Conservation (phyloP, 2,329 filamentous ascomycete species). For the Dryadomyces quercivorus region DNA sequence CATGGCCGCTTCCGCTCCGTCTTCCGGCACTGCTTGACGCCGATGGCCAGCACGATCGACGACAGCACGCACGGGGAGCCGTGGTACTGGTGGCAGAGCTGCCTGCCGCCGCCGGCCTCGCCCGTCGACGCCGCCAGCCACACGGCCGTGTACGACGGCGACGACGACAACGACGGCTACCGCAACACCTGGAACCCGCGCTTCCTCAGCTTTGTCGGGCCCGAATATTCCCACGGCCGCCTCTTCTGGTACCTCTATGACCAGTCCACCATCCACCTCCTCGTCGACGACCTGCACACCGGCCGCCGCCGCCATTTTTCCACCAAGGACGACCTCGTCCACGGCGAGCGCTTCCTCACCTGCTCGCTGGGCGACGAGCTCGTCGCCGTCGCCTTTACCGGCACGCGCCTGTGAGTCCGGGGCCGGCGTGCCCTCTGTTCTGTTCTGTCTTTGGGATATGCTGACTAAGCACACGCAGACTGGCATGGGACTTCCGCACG, state of each 20-base stretch:
- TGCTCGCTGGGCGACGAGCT: constrained; percentile 9
- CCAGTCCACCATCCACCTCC: not conserved
- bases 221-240: constrained; percentile 10
- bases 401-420: constrained; percentile 3
- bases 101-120: too few relatives aligned
- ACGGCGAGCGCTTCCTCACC: constrained; percentile 2
- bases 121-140: too few relatives aligned
- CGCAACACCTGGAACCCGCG: not conserved
- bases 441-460: too few relatives aligned
- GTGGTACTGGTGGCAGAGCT: not conserved
- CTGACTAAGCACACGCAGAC: constrained; percentile 1
- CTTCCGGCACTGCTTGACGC: constrained; percentile 4
- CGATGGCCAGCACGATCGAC: not conserved
- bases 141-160: not conserved
- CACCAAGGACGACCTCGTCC: constrained; percentile 1
- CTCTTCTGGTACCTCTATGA: constrained; percentile 8
- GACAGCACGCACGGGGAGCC: not conserved
- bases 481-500: constrained; percentile 9
- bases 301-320: not conserved
- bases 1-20: constrained; percentile 6
- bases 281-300: constrained; percentile 10
- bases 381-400: constrained; percentile 2
- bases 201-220: not conserved
- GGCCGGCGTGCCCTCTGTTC: too few relatives aligned
- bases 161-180: not conserved